Evolutionary conservation across 192 early-diverging fungal species (phyloP).

Genomic region (Rhizophagus prolifer): DNA sequence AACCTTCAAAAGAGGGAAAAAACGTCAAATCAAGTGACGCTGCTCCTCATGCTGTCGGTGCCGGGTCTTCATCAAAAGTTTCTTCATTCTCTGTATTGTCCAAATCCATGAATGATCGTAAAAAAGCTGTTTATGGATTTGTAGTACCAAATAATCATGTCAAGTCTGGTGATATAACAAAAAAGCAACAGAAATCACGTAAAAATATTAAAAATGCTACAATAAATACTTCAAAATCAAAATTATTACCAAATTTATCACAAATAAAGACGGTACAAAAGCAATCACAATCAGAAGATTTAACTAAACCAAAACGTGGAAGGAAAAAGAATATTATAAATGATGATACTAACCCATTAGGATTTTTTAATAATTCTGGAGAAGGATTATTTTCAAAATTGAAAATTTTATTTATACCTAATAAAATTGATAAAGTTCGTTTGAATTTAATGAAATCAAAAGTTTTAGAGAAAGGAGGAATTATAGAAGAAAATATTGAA

Average conservation of each 20-base stretch:
- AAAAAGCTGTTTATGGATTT: not conserved
- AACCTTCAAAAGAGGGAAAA: not conserved
- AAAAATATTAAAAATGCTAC: not conserved
- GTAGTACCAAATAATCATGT: not conserved
- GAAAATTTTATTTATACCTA: constrained; percentile 3
- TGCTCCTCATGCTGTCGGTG: not conserved
- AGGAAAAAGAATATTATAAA: not conserved
- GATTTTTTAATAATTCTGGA: not conserved
- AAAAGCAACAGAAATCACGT: not conserved
- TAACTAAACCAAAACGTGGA: not conserved
- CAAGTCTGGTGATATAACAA: not conserved
- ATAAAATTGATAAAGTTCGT: constrained; percentile 12
- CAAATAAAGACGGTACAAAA: not conserved
- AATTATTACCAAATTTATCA: no score
- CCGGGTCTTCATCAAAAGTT: not conserved
- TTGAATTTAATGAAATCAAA: constrained; percentile 13
- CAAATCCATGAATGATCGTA: not conserved
- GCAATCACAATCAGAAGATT: not conserved
- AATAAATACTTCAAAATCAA: not conserved
- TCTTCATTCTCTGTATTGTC: not conserved
- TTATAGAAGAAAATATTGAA: not conserved
- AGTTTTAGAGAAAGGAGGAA: not conserved
- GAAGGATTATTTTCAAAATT: constrained; percentile 4
- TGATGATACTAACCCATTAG: not conserved
- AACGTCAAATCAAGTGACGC: not conserved